Evolutionary conservation across 768 basidiomycete genomes (phyloP), one percentile per base, ranked within the genome.

Genomic region (Amanita molliuscula): DNA sequence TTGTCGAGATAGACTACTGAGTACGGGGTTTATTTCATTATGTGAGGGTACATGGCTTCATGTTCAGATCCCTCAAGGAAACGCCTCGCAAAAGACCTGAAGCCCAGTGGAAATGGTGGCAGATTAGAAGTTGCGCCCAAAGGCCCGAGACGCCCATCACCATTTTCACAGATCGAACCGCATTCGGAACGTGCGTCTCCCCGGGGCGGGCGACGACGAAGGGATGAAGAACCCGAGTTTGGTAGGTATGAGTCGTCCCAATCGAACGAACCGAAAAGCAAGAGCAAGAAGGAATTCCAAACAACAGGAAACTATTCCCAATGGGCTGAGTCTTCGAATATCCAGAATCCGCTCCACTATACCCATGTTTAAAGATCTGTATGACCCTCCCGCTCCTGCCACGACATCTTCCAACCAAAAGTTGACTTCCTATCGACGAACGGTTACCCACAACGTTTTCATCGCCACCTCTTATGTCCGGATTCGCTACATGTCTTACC

Each of bases 391-490:
- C 13, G 40, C 31, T 33, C 31, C 49, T 6, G 49, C 33, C n/a
- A 50, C 49, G 23, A 33, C 49, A 1, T 33, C 40, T 11, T 8
- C 25, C 31, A 43, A 42, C 41, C 7, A 26, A 18, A 25, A 3
- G 6, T 18, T 44, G 20, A n/a, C 42, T 18, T 35, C 40, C 3
- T n/a, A 13, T 40, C 10, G 18, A 35, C 16, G 38, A 41, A 18
- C 20, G 8, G 21, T 21, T 50, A 18, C 66, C 77, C 11, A 66
- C 71, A 2, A 56, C 55, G 6, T 92, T 90, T 63, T 62, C 73
- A 0, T 82, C 85, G 0, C 85, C 88, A 7, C 80, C 84, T 0
- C 68, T 94, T 11, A 68, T 85, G 52, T 75, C 78, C 0, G 84
- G 82, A 6, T 69, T 93, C 20, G 58, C 82, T 11, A 63, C 71